A percentile compares a stretch with the other conserved stretches of the same genome.
These are phyloP conservation scores for Carex scoparia DNA, from an alignment of 176 grass and related monocot species.

Conservation along the genomic window DNA sequence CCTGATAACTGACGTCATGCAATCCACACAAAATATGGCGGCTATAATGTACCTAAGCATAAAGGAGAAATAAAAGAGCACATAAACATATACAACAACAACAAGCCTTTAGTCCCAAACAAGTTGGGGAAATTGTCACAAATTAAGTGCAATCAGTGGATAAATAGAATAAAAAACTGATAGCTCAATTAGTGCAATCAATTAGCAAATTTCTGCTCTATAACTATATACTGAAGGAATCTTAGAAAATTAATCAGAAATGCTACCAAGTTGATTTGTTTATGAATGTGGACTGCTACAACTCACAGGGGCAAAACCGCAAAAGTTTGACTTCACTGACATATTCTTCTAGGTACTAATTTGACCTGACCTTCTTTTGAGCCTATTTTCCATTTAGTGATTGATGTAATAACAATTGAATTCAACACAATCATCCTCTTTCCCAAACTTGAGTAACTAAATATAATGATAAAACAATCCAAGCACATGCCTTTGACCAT, in stretches of 20 bases:
- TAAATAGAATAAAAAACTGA: background rate
- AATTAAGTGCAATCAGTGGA: background rate
- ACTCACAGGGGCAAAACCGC: background rate
- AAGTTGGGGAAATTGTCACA: background rate
- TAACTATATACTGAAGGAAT: background rate
- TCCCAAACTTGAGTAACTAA: background rate
- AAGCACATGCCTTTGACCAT: background rate
- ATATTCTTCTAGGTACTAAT: background rate
- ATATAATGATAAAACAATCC: background rate
- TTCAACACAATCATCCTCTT: conserved; percentile 5
- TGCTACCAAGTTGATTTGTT: background rate
- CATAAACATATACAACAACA: background rate
- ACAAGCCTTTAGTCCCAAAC: too few species aligned
- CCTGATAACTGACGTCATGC: conserved; percentile 60
- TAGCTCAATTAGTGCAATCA: background rate
- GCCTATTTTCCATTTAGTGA: background rate
- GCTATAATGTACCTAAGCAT: conserved; percentile 10
- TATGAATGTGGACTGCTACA: background rate
- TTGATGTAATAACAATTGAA: background rate
- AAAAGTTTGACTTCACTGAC: background rate
- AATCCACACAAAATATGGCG: conserved; percentile 35
- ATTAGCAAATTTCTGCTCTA: background rate
- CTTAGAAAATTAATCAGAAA: background rate
- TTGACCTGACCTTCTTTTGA: background rate
- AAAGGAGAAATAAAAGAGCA: background rate